Base-by-base conservation (phyloP, 2,329 filamentous ascomycete species). In the Eurotiales sp. region DNA sequence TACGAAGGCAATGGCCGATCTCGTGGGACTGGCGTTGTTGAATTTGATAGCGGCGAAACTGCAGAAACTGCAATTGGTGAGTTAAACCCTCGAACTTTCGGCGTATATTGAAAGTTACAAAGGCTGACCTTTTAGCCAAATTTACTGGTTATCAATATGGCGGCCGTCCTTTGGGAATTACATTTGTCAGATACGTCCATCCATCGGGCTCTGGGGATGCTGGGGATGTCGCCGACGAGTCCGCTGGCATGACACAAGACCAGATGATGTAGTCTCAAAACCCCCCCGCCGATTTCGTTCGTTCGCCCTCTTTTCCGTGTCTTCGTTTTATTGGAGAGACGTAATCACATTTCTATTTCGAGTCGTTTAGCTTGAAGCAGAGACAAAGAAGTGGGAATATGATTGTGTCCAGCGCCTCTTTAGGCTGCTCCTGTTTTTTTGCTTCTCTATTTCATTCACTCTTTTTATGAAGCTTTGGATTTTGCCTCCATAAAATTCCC, bases 81-180 rank as follows among this genome's bases (percentile, higher is more conserved):
- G 78, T 68, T 46, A 15, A 40, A 19, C 49, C n/a, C 6, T 11
- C 25, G 39, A 8, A 8, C 17, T 36, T 41, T n/a, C n/a, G n/a
- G n/a, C 14, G 21, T 17, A 4, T 25, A 36, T 12, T 34, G 34
- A 25, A 21, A 11, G 22, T n/a, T 22, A 23, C 34, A 2, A 41
- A 44, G 37, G 19, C 27, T 32, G 8, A 32, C 23, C 19, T 8
- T 47, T 11, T 34, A 83, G 83, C 89, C 64, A 99, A 99, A 71
- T 99, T 99, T 76, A 92, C 93, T 61, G 90, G 90, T 51, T 99
- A 99, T 68, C 89, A 96, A 69, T 99, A 99, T 64, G 93, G 93
- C 59, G 91, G 91, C 50, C 90, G 93, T 59, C 93, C 93, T 62
- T 84, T 99, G 55, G 90, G 91, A 52, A 79, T 99, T 64, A 92